Evolutionary conservation across 2,329 filamentous ascomycete genomes (phyloP).

Genomic region (Hymenoscyphus linearis): DNA sequence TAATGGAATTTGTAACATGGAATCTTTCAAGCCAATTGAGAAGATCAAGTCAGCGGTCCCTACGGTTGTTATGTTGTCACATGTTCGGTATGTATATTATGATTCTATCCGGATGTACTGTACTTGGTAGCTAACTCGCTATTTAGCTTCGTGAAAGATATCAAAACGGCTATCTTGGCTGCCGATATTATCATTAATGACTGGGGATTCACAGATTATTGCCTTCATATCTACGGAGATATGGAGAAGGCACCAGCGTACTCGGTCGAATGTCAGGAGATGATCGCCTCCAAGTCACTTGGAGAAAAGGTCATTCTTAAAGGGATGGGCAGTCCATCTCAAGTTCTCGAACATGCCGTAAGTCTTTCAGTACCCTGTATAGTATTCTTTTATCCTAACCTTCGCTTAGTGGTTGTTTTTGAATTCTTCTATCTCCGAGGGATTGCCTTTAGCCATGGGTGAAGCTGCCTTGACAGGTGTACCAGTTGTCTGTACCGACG

Average conservation of each 20-base stretch:
- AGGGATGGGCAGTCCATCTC: conserved; percentile 19
- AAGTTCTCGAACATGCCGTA: conserved; percentile 32
- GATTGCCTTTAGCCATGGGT: conserved; percentile 48
- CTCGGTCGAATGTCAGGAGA: conserved; percentile 50
- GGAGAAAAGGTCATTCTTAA: conserved; percentile 28
- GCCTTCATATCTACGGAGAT: conserved; percentile 57
- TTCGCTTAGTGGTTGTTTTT: conserved; percentile 42
- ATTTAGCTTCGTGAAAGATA: conserved; percentile 49
- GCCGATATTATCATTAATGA: conserved; percentile 61
- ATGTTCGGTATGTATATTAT: conserved; percentile 39
- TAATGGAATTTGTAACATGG: conserved; percentile 57
- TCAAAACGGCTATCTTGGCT: conserved; percentile 58
- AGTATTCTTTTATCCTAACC: background rate
- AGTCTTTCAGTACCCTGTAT: background rate
- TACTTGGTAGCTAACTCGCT: background rate
- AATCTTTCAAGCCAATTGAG: conserved; percentile 52
- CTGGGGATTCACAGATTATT: conserved; percentile 59
- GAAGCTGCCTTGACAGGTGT: conserved; percentile 51
- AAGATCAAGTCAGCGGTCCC: conserved; percentile 53
- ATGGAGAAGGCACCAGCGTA: conserved; percentile 58
- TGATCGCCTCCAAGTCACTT: conserved; percentile 28
- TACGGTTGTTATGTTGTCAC: conserved; percentile 61
- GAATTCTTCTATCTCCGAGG: conserved; percentile 52
- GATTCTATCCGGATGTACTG: background rate
- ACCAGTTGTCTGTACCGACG: conserved; percentile 51